Evolutionary conservation across 2,329 filamentous ascomycete genomes (phyloP).

Genomic region (Beauveria asiatica): DNA sequence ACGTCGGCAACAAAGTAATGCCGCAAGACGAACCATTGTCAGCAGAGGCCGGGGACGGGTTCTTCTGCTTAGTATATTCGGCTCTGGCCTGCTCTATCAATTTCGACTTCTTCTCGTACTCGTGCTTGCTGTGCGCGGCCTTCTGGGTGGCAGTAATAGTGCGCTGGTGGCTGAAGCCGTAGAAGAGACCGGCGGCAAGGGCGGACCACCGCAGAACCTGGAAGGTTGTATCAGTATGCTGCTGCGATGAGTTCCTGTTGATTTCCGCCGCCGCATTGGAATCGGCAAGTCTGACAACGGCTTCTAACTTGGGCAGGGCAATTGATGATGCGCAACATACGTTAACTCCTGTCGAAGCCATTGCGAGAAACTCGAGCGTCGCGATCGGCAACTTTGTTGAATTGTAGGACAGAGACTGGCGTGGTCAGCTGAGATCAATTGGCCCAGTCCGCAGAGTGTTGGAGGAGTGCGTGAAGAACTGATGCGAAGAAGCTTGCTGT

Average conservation of each 20-base stretch:
- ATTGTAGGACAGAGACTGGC: slow-evolving; percentile 1
- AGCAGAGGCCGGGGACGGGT: slow-evolving; percentile 32
- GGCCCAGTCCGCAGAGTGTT: slow-evolving; percentile 32
- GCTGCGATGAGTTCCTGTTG: neutral
- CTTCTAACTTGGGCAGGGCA: neutral
- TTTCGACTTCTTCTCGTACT: slow-evolving; percentile 84
- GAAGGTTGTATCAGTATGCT: slow-evolving; percentile 22
- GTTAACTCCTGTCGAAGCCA: slow-evolving; percentile 63
- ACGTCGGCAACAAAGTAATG: slow-evolving; percentile 11
- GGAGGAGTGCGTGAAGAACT: slow-evolving; percentile 31
- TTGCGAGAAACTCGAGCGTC: slow-evolving; percentile 38
- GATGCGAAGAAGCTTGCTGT: slow-evolving; percentile 32
- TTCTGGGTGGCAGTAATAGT: slow-evolving; percentile 66
- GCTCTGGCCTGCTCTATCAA: slow-evolving; percentile 91
- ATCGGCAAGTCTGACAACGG: neutral
- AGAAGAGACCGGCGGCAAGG: slow-evolving; percentile 84
- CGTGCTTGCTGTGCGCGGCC: slow-evolving; percentile 61
- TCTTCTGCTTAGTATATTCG: slow-evolving; percentile 74
- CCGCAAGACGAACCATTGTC: slow-evolving; percentile 24
- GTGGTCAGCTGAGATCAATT: slow-evolving; percentile 37
- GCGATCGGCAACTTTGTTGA: slow-evolving; percentile 27
- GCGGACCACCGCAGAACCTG: slow-evolving; percentile 97
- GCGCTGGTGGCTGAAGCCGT: slow-evolving; percentile 91
- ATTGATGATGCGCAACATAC: slow-evolving; percentile 35
- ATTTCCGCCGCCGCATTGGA: neutral